A percentile compares a stretch with the other conserved stretches of the same genome.
Conservation (phyloP, 2,329 filamentous ascomycete genomes). For the Penicillium psychrosexuale region DNA sequence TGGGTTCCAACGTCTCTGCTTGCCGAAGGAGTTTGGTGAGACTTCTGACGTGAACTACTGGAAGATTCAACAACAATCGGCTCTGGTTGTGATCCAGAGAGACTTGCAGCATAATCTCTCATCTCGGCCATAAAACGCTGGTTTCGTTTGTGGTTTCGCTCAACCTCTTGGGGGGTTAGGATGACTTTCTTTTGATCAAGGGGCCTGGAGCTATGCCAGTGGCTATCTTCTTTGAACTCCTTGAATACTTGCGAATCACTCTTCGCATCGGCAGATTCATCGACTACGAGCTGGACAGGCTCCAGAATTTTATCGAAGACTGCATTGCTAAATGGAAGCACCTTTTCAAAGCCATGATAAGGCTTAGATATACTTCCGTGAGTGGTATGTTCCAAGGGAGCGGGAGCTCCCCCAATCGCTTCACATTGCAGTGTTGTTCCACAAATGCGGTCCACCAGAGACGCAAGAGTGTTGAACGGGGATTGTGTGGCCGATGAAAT, state of each 20-base stretch:
- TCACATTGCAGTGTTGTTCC: not conserved
- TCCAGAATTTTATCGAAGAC: conserved; percentile 28
- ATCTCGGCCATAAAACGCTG: conserved; percentile 68
- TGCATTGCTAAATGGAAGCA: conserved; percentile 27
- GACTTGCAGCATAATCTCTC: conserved; percentile 64
- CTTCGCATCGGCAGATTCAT: conserved; percentile 1
- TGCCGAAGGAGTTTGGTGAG: not conserved
- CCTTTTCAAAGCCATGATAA: not conserved
- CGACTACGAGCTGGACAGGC: conserved; percentile 23
- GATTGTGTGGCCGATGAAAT: conserved; percentile 11
- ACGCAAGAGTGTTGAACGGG: conserved; percentile 13
- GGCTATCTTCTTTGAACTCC: conserved; percentile 31
- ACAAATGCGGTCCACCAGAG: conserved; percentile 6
- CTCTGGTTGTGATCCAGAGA: conserved; percentile 45
- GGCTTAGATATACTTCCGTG: not conserved
- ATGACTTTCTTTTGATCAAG: conserved; percentile 24
- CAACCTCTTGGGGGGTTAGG: conserved; percentile 10
- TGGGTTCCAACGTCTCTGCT: not conserved
- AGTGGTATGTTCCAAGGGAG: not conserved
- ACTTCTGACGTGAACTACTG: not conserved
- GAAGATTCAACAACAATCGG: conserved; percentile 6
- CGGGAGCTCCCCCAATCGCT: not conserved
- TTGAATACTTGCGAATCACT: conserved; percentile 11
- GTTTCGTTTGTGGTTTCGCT: conserved; percentile 42
- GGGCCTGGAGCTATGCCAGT: conserved; percentile 36